Base-by-base conservation (phyloP, 1,284 basidiomycete genomes). In the Puccinia sorghi region DNA sequence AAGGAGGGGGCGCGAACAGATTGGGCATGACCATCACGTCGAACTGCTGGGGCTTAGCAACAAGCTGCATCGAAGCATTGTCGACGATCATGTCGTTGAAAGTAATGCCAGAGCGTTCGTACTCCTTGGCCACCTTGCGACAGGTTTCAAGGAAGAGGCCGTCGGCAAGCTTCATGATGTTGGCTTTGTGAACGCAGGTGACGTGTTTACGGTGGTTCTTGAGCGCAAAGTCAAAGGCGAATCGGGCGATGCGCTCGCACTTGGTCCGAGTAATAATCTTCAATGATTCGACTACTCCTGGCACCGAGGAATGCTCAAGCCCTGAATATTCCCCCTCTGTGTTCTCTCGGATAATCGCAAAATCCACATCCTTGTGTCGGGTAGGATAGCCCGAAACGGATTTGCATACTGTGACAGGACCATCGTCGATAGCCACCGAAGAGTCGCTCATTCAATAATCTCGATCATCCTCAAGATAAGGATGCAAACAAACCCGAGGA, bases 161-260 rank as follows among this genome's bases (percentile, higher is more conserved):
- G 85, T 99, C 97, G 85, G 95, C 96, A 83, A 99, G 90, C 87
- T 99, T 99, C 97, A 99, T 99, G 88, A 99, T 99, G 89, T 99
- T 99, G 84, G 97, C 97, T 88, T 99, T 99, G 91, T 99, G 97
- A 70, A 99, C 95, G 85, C 95, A 98, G 78, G 97, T 99, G 83
- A 99, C 97, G 91, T 96, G 97, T 93, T 96, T 83, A 86, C 96
- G 91, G 86, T 92, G 90, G 88, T 99, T 99, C 89, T 98, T 98
- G 84, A 98, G 87, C 67, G 97, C 97, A 86, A 98, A 99, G 87
- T 99, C 96, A 84, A 99, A 99, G 5, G 97, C 97, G 85, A 99
- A 99, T 78, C 97, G 90, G 52, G 91, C 90, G 84, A 99, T 99
- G 82, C 97, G 92, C 86, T 99, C 97, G 20, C 94, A 93, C 88